Base-by-base conservation (phyloP, 805 yeast species). In the Spencermartinsiella europaea region DNA sequence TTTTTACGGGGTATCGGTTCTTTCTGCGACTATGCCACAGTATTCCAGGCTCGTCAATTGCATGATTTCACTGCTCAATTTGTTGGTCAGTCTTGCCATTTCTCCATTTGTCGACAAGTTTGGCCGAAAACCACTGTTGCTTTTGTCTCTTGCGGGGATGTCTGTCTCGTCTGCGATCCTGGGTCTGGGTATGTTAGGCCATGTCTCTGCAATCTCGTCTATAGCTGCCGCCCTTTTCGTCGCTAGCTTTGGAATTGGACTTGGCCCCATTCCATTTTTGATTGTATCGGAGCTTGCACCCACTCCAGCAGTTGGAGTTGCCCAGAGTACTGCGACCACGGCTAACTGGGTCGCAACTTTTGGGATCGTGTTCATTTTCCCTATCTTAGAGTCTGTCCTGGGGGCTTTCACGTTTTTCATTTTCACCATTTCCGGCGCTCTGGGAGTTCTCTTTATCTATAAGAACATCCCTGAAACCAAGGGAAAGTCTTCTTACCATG, bases 221-320 rank as follows among this genome's bases (percentile, higher is more conserved):
- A 42, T 75, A 0, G 80, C 89, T 8, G 82, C 89, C 0, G 76
- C 87, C 45, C 60, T 75, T 0, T 90, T 88, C 61, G 89, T 91
- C 41, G 80, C 84, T 0, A 77, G 88, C 21, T 93, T 91, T 70
- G 98, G 97, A 0, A 69, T 85, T 28, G 99, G 99, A 0, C 64
- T 89, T 51, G 99, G 99, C 0, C 99, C 99, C 4, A 89, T 93
- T 45, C 99, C 99, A 36, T 91, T 93, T 67, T 68, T 91, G 54
- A 67, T 90, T 44, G 82, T 91, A 8, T 79, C 95, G 4, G 98
- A 93, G 62, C 81, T 91, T n/a, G 83, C 95, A 0, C 95, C 89
- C 50, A 68, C 75, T 1, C 79, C 80, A 49, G 91, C 91, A 1
- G 81, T 80, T 47, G 90, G 90, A 2, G 72, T 80, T 38, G 97